Base-by-base conservation (phyloP, 495 filamentous ascomycete genomes). In the Penicillium macrosclerotiorum region DNA sequence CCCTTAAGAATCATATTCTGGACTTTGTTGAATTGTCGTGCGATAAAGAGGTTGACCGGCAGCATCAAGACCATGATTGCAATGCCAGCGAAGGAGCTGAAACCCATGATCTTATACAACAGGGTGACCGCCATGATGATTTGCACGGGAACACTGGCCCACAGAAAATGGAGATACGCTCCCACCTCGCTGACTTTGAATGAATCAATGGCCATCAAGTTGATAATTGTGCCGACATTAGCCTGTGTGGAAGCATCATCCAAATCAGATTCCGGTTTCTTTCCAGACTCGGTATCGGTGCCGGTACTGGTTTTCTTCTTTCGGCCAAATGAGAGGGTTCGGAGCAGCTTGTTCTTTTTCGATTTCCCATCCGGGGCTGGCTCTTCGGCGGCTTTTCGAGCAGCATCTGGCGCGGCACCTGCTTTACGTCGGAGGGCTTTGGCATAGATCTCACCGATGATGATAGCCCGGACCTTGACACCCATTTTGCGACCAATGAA, bases 131-230 rank as follows among this genome's bases (percentile, higher is more conserved):
- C 86, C 33, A 96, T 79, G 26, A 85, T 66, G 32, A 95, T 75
- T 63, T 95, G 88, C 14, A 93, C 83, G 0, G 91, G 91, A 6
- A 90, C 86, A 51, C 83, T 83, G 0, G 88, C 90, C 76, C 88
- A 87, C 35, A 96, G 69, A 63, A 91, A 96, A 62, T 96, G 91
- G 34, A 96, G 67, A 59, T 96, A 99, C 0, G 91, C 86, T 37
- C 88, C 88, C 38, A 93, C 83, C 64, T 96, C 91, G 42, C 88
- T 88, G 38, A 97, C 87, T 69, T 99, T 99, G 79, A 96, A 96
- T 24, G 93, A 96, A 74, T 99, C 94, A 42, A 99, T 94, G 8
- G 94, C 84, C 94, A 99, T 99, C 51, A 99, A 67, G 61, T 97
- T 99, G 69, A 97, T 97, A 61, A 99, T 96, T 17, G 91, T 93